phyloP scores from a whole-genome alignment of 192 early-diverging fungal species.

The Endogone sp. region DNA sequence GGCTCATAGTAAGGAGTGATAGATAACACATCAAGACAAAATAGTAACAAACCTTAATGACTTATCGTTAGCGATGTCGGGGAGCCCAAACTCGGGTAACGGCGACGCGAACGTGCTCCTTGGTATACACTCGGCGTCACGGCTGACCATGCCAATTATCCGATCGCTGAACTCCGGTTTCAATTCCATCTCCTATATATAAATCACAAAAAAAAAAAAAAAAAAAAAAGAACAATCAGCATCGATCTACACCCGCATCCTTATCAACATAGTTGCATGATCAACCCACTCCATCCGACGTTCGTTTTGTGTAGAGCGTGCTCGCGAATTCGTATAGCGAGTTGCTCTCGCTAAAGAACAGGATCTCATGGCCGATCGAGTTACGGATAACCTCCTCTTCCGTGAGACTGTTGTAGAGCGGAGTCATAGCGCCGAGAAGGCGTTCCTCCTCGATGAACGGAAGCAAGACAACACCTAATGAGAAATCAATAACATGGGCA shows the following conservation, averaged over 20 bases:
- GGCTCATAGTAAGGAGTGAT: too few relatives aligned
- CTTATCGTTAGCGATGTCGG: constrained; percentile 58
- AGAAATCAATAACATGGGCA: background rate
- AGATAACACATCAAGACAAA: background rate
- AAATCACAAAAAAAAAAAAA: too few relatives aligned
- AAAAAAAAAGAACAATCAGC: constrained; percentile 15
- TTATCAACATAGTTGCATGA: constrained; percentile 18
- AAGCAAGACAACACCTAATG: constrained; percentile 77
- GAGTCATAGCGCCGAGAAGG: constrained; percentile 67
- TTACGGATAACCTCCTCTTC: constrained; percentile 78
- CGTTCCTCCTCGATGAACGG: constrained; percentile 92
- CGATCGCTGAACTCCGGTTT: constrained; percentile 53
- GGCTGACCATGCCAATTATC: constrained; percentile 50
- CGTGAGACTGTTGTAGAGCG: constrained; percentile 57
- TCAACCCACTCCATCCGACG: background rate
- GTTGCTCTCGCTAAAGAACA: constrained; percentile 58
- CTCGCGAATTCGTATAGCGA: constrained; percentile 56
- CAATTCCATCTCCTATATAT: constrained; percentile 31
- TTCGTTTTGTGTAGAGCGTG: constrained; percentile 46
- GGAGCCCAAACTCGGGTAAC: constrained; percentile 40
- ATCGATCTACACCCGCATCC: constrained; percentile 15
- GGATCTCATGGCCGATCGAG: constrained; percentile 50
- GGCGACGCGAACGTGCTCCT: constrained; percentile 58
- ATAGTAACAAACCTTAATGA: constrained; percentile 41
- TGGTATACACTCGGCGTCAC: constrained; percentile 58